Conservation (phyloP, 352 stramenopile species). For the Pythium oligandrum region DNA sequence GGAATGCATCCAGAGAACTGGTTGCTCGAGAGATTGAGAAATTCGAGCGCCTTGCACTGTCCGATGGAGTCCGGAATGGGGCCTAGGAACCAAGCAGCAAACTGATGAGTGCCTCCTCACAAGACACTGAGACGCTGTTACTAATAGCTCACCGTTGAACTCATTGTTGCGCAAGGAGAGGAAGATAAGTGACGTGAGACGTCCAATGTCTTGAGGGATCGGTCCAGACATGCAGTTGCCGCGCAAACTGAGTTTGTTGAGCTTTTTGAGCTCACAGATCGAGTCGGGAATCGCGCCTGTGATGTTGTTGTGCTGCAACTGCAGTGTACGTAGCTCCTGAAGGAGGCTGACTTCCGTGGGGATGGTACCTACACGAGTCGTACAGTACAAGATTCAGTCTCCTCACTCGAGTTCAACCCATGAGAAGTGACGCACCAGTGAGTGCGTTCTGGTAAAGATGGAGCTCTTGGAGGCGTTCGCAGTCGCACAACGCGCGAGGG, state of each 20-base stretch:
- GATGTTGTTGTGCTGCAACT: conserved; percentile 84
- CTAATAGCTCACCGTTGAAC: conserved; percentile 25
- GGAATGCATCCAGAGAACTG: conserved; percentile 67
- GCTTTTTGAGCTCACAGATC: conserved; percentile 50
- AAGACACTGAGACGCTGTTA: no score
- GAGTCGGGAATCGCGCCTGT: conserved; percentile 40
- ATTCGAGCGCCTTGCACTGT: conserved; percentile 71
- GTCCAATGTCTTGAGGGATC: conserved; percentile 61
- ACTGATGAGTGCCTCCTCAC: no score
- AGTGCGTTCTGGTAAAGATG: conserved; percentile 79
- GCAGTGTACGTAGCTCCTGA: conserved; percentile 56
- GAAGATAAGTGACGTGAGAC: conserved; percentile 67
- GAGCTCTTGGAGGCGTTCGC: conserved; percentile 63
- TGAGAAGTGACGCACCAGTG: conserved; percentile 19
- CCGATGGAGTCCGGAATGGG: conserved; percentile 65
- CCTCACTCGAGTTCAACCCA: background rate
- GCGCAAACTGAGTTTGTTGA: conserved; percentile 67
- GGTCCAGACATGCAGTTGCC: conserved; percentile 71
- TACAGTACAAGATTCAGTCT: background rate
- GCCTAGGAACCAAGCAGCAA: conserved; percentile 12
- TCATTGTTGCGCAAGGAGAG: conserved; percentile 85
- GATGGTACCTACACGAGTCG: conserved; percentile 23
- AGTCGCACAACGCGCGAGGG: conserved; percentile 37
- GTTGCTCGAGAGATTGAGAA: conserved; percentile 85
- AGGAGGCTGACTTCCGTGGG: conserved; percentile 50